Evolutionary conservation across 192 early-diverging fungal species (phyloP), one percentile per base, ranked within the genome.

Genomic region (Chytriomyces confervae): DNA sequence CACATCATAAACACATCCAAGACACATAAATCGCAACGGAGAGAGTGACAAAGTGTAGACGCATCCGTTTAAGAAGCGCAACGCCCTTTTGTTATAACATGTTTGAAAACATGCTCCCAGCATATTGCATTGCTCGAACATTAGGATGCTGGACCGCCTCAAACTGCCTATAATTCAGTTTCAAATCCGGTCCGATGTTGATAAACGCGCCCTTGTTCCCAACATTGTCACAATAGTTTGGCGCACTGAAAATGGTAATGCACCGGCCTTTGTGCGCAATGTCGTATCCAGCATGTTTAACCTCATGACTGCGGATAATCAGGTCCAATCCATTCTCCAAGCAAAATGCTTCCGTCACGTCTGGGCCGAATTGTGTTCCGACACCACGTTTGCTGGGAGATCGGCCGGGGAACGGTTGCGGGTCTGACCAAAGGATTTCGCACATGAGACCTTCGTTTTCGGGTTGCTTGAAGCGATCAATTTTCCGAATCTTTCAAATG

Each of bases 391-490:
- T 97, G 84, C 88, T 94, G 64, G 93, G 92, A n/a, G 89, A 86
- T 49, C 95, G 90, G 20, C 98, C 98, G 7, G 89, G 88, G 62
- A 86, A 77, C 46, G 85, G 78, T 84, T 96, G 95, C 75, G 98
- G 98, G 84, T 99, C 98, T 13, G 96, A 95, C 98, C 98, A 99
- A 47, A 99, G 86, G 48, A 98, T 83, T 77, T 99, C 98, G 69
- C 92, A 94, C 97, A 99, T 92, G 6, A 99, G 79, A 36, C 93
- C 90, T 79, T 86, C 87, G 78, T 77, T 78, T 50, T 82, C 83
- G n/a, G 95, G 92, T 83, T 96, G 95, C 60, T 85, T 77, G 77
- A 97, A 93, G 62, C 98, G 83, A 50, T 95, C 85, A 79, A 99
- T 92, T 29, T 93, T 91, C 29, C 94, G 88, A 66, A 98, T 89